Base-by-base conservation (phyloP, 345 rosid species). In the Bretschneidera sinensis region DNA sequence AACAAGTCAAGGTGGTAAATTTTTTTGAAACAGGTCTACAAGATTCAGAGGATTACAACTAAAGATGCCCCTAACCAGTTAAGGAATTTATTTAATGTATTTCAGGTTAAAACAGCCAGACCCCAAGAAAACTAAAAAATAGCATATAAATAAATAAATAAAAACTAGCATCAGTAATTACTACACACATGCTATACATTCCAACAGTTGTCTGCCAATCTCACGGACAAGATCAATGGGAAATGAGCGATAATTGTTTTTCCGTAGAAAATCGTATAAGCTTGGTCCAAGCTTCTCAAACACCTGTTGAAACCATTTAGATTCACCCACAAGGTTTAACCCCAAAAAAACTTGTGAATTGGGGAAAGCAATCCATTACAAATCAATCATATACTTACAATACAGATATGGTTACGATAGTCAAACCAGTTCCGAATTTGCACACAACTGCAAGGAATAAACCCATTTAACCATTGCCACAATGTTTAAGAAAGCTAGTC, bases 281-380 rank as follows among this genome's bases (percentile, higher is more conserved):
- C 97, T 90, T 79, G 97, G 86, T 79, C 97, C 97, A 87, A 90
- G 97, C 92, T 90, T 90, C 97, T 90, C 97, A 90, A 85, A 90
- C 54, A 90, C 95, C 97, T 90, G 97, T 83, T 66, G 66, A 78
- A 76, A 82, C 81, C 95, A 90, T 90, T 78, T 75, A 64, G 78
- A 80, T 83, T 70, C 90, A 90, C 66, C 88, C 88, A 90, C 51
- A 69, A 79, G 64, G 70, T 69, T 77, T 90, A 79, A 75, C 90
- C 92, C 92, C 85, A 77, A 51, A 61, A n/a, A 60, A 72, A 62
- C 71, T 79, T 61, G 74, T 69, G 65, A 76, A 69, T 68, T 66
- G 95, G 92, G 85, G 85, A 79, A 81, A 82, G 69, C 74, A 80
- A 74, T 72, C 75, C 74, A 78, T 74, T 59, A 59, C 81, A 75